Base-by-base conservation (phyloP, 1,139 yeast species). In the Blastobotrys proliferans region DNA sequence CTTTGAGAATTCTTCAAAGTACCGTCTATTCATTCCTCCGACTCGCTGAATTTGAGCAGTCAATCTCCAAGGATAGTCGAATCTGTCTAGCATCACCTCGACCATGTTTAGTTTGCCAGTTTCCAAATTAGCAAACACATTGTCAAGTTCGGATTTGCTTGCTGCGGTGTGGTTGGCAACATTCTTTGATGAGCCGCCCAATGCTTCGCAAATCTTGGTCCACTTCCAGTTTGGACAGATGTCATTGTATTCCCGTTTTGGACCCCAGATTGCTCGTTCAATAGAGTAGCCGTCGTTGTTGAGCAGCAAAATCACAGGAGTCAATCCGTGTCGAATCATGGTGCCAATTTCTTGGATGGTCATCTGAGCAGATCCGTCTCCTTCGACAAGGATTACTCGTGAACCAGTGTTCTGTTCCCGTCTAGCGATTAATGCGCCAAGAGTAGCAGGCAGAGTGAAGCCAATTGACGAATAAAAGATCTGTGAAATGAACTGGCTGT, bases 281-380 rank as follows among this genome's bases (percentile, higher is more conserved):
- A 87, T 85, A 1, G 94, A 81, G 65, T 87, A 88, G 0, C 96
- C 97, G 45, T 76, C 76, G 62, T 88, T 88, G 66, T 87, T 88
- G 63, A 86, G 68, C 45, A 87, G 62, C 51, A 85, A 70, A 22
- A 88, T 72, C 36, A 81, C 74, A 18, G 90, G 83, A 14, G 74
- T 73, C 27, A 81, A 68, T 21, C 72, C 69, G 52, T 75, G 70
- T 45, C 88, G 74, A 38, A 83, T 64, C 59, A 74, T 80, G 20
- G 86, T 77, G 1, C 92, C 77, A 38, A 86, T 64, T 61, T 87
- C 96, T 54, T 66, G 70, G 37, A 82, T 73, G 1, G 95, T 85
- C 94, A 87, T 83, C 65, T 85, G 94, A 1, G 95, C 87, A 6
- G 94, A 81, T 2, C 96, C 96, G 58, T 88, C 96, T 39, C 96